Evolutionary conservation across 2,329 filamentous ascomycete species (phyloP).

Genomic region (Aspergillus niger): DNA sequence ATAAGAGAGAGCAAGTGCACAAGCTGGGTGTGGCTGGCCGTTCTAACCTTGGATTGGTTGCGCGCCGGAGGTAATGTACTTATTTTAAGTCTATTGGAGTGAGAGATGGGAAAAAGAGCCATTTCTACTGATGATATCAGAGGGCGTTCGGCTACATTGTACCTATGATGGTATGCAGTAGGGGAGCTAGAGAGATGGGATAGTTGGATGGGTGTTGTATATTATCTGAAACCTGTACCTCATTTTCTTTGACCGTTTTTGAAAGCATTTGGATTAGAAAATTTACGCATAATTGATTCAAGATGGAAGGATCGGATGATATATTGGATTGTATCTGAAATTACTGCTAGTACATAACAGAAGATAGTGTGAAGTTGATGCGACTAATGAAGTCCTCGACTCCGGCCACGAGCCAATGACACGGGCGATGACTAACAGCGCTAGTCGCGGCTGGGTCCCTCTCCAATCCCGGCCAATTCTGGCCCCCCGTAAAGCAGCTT

Average conservation of each 20-base stretch:
- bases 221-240: background rate
- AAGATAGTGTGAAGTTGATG: background rate
- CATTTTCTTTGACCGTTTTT: conserved; percentile 1
- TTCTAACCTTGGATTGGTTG: conserved; percentile 58
- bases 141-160: background rate
- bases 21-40: conserved; percentile 77
- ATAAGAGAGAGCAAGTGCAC: conserved; percentile 74
- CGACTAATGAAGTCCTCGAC: background rate
- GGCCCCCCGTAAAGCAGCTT: background rate
- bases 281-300: background rate
- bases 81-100: background rate
- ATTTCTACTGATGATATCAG: background rate
- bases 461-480: background rate
- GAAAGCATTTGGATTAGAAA: background rate
- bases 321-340: background rate
- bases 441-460: background rate
- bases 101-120: too few species aligned
- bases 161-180: background rate
- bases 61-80: background rate
- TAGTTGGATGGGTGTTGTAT: background rate
- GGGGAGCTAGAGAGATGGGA: background rate
- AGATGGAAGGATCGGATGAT: background rate
- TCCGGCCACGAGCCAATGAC: background rate
- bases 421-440: background rate
- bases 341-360: too few species aligned